Percentiles rank a stretch among this genome's conserved stretches.
These are phyloP conservation scores for Starmerella bacillaris DNA, from an alignment of 805 yeast species.

Conservation along the genomic window DNA sequence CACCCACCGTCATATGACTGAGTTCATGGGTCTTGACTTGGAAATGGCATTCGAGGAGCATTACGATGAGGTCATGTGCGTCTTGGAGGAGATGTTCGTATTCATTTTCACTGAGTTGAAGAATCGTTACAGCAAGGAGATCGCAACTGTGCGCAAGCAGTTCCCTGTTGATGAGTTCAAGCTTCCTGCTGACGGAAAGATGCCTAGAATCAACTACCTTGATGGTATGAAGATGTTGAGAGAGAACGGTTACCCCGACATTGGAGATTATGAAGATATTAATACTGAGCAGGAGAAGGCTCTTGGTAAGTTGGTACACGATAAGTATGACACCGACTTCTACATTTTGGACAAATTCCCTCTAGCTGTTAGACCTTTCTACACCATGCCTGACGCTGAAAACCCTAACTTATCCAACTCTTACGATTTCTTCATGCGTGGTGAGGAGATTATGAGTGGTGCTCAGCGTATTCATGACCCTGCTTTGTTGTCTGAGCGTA, in stretches of 20 bases:
- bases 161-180: constrained; percentile 96
- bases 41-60: constrained; percentile 98
- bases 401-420: constrained; percentile 91
- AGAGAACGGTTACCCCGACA: constrained; percentile 69
- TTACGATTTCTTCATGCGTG: constrained; percentile 98
- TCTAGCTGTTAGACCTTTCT: constrained; percentile 87
- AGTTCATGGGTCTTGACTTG: constrained; percentile 89
- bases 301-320: constrained; percentile 79
- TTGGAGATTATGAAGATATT: constrained; percentile 66
- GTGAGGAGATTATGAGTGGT: constrained; percentile 97
- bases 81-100: constrained; percentile 54
- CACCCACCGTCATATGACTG: constrained; percentile 99
- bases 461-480: constrained; percentile 98
- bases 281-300: constrained; percentile 88
- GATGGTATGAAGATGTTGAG: constrained; percentile 80
- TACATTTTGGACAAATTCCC: constrained; percentile 98
- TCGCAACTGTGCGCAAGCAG: constrained; percentile 78
- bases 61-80: constrained; percentile 71
- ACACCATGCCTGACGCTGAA: constrained; percentile 95
- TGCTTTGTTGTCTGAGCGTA: constrained; percentile 59
- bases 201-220: constrained; percentile 74
- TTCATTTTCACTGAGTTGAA: constrained; percentile 77
- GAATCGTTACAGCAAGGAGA: constrained; percentile 61
- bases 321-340: constrained; percentile 91
- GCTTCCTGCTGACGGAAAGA: constrained; percentile 82